Base-by-base conservation (phyloP, 306 rosid species). In the Glycyrrhiza uralensis region DNA sequence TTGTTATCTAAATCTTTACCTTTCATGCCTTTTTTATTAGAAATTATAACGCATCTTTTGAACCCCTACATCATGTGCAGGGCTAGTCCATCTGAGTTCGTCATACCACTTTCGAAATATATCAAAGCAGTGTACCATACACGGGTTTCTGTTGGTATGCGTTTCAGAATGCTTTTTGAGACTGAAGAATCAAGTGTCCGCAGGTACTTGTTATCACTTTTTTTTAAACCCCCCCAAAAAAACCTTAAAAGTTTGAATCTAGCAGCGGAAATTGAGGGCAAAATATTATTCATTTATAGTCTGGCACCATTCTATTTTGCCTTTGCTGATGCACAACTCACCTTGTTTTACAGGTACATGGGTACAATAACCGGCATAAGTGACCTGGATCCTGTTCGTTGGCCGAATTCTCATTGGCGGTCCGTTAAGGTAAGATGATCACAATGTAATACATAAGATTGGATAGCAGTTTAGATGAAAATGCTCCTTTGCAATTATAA, bases 1-100 rank as follows among this genome's bases (percentile, higher is more conserved):
- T 36, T 54, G 10, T 9, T 80, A 58, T 68, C 44, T 62, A 19
- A 28, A 46, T 42, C 49, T 72, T 75, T 14, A 10, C 55, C 30
- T 54, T 8, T 29, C 26, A 22, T 30, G 7, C 42, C 42, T 68
- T 45, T 7, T 41, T n/a, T 30, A 42, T 74, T 30, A 15, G 52
- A 63, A 65, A 15, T 28, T 68, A 7, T 54, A 54, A 76, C 60
- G 33, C 52, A 51, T 77, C 41, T 35, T 50, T 74, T 76, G 62
- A 72, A n/a, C 81, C 32, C 38, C 68, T 60, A 69, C 39, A 26
- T 65, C 32, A 58, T 76, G 54, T 44, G 72, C 92, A 91, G 97
- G 92, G 96, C 97, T 82, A 87, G 97, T 85, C 96, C 92, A 57
- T 91, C 96, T 20, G 96, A 91, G 83, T 91, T 91, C 52, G 93